Percentiles rank a stretch among this genome's conserved stretches.
Evolutionary conservation across 2,329 filamentous ascomycete species (phyloP).

Genomic region (Pyrenophora graminea): DNA sequence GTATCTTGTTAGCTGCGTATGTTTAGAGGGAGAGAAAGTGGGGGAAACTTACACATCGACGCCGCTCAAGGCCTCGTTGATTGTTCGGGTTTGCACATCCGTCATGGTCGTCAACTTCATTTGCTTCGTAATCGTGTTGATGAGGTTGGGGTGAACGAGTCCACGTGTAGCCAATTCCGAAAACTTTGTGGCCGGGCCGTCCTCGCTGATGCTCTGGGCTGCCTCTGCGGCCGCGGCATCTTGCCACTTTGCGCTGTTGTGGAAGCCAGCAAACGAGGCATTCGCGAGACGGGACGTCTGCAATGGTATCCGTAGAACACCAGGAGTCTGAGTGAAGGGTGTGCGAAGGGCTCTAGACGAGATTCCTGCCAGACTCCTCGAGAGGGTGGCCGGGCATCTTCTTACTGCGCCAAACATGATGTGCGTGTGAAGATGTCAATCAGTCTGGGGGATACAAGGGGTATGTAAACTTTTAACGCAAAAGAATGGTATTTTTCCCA

Average conservation of each 20-base stretch:
- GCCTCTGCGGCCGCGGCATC: constrained; percentile 35
- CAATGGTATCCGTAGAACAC: constrained; percentile 24
- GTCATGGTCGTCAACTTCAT: constrained; percentile 88
- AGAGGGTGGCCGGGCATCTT: constrained; percentile 47
- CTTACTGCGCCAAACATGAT: constrained; percentile 52
- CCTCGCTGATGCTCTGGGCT: constrained; percentile 18
- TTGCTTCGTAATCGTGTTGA: constrained; percentile 68
- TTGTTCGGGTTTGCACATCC: constrained; percentile 84
- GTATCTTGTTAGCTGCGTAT: constrained; percentile 20
- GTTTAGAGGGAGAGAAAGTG: not conserved
- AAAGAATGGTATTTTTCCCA: constrained; percentile 10
- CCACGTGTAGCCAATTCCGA: constrained; percentile 49
- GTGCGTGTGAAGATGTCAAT: constrained; percentile 14
- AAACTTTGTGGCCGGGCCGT: constrained; percentile 49
- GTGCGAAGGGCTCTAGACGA: constrained; percentile 33
- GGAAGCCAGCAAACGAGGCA: constrained; percentile 40
- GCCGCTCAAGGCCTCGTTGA: constrained; percentile 77
- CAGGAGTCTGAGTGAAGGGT: constrained; percentile 26
- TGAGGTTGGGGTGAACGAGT: constrained; percentile 66
- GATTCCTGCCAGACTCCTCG: constrained; percentile 35
- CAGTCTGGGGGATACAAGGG: constrained; percentile 15
- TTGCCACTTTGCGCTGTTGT: constrained; percentile 47
- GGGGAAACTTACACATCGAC: constrained; percentile 71
- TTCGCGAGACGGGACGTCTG: constrained; percentile 24
- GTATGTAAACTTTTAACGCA: constrained; percentile 17